Base-by-base conservation (phyloP, 78 protist genomes). In the Cavenderia fasciculata region DNA sequence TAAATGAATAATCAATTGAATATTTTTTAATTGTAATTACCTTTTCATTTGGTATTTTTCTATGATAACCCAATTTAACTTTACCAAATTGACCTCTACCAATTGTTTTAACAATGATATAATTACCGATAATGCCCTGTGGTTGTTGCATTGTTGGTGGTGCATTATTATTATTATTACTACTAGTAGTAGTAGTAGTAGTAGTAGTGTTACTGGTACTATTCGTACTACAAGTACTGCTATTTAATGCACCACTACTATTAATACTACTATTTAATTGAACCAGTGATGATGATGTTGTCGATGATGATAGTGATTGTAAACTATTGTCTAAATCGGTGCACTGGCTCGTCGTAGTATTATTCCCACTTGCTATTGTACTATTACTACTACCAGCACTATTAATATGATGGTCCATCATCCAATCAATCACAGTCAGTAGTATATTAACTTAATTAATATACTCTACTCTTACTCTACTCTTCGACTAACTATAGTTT, bases 61-160 rank as follows among this genome's bases (percentile, higher is more conserved):
- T 63, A 52, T 93, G 95, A 49, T 66, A 86, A 44, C 94, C 95
- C 2, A 84, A 51, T 33, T 85, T 93, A n/a, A 93, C 95, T 76
- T 93, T 93, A 34, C 95, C 89, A 76, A 93, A 93, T 57, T 85
- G 89, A 69, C 95, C 95, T 59, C 92, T 69, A 21, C 95, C 95
- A 43, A 93, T 59, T 21, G 95, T 93, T 59, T 77, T 93, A 12
- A 66, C 68, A 10, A 93, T 54, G 3, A 68, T 61, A 68, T 93
- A 93, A 44, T 85, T 77, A 11, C 88, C 92, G 34, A 92, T 74
- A 29, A 65, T 63, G 46, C 78, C 86, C 34, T 87, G 87, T 34
- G 78, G 76, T 34, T 59, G 46, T 51, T 31, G n/a, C n/a, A n/a
- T 23, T 27, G 44, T 38, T 63, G 77, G 40, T 14, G 51, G 16